phyloP scores from a whole-genome alignment of 176 grass and related monocot genomes.

The Oryza brachyantha region DNA sequence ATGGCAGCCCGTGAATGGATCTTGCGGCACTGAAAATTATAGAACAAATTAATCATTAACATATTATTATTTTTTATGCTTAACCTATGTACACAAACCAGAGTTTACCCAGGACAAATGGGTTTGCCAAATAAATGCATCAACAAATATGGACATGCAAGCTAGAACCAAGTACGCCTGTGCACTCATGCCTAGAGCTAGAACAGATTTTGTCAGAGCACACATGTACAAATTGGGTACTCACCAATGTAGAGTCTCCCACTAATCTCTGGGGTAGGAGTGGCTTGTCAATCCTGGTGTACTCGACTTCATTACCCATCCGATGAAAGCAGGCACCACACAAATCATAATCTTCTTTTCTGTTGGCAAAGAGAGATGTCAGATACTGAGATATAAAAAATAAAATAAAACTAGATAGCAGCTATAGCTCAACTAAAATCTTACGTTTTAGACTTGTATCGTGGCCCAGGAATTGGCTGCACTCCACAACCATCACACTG shows the following conservation, averaged over 20 bases:
- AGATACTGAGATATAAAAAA: slow-evolving; percentile 14
- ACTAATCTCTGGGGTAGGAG: slow-evolving; percentile 21
- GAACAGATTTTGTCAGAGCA: background rate
- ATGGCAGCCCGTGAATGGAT: slow-evolving; percentile 21
- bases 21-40: slow-evolving; percentile 38
- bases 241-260: slow-evolving; percentile 38
- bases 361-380: slow-evolving; percentile 30
- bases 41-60: background rate
- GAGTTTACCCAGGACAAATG: background rate
- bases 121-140: background rate
- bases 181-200: background rate
- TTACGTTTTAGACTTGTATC: slow-evolving; percentile 91
- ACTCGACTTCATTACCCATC: slow-evolving; percentile 59
- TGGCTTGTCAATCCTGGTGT: slow-evolving; percentile 56
- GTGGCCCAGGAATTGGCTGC: slow-evolving; percentile 72
- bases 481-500: slow-evolving; percentile 86
- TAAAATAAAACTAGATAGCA: background rate
- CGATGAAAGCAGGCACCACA: slow-evolving; percentile 69
- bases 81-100: background rate
- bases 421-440: slow-evolving; percentile 13
- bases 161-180: background rate
- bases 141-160: background rate
- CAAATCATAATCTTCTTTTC: slow-evolving; percentile 89
- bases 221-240: background rate
- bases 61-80: background rate